These are phyloP conservation scores for Pseudopithomyces maydicus DNA, from an alignment of 2,329 filamentous ascomycete genomes.

Conservation along the genomic window DNA sequence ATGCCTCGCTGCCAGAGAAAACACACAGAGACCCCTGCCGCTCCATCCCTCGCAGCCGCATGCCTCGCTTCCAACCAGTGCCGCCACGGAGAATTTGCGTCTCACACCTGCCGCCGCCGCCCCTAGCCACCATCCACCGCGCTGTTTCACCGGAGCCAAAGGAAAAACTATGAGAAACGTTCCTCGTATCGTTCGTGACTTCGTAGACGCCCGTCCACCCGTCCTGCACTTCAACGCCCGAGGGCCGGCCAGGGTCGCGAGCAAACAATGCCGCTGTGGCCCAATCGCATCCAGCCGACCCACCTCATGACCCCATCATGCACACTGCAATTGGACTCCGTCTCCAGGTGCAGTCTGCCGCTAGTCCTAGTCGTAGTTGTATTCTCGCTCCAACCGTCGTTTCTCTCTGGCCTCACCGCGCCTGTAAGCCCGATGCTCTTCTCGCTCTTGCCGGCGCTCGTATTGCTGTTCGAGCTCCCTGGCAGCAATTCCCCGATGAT, in stretches of 20 bases:
- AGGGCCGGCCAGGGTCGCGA: neutral
- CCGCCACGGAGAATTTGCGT: constrained; percentile 7
- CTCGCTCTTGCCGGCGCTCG: constrained; percentile 21
- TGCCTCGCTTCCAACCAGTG: neutral
- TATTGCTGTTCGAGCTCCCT: constrained; percentile 33
- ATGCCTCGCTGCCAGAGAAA: neutral
- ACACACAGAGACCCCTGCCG: neutral
- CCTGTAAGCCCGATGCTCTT: constrained; percentile 12
- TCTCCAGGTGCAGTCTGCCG: neutral
- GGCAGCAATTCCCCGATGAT: constrained; percentile 42
- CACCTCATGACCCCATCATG: constrained; percentile 2
- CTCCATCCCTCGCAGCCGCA: neutral
- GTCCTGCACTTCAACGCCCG: neutral
- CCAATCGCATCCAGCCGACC: neutral
- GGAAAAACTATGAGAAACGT: no score
- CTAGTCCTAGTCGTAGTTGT: constrained; percentile 6
- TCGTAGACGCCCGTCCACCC: neutral
- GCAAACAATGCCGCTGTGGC: constrained; percentile 5
- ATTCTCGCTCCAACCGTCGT: constrained; percentile 2
- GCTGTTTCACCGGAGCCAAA: neutral
- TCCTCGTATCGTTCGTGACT: neutral
- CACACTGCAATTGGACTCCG: neutral
- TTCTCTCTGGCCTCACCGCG: constrained; percentile 11
- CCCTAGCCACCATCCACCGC: neutral
- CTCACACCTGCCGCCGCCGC: neutral